These are phyloP conservation scores for Sanghuangporus baumii DNA, from an alignment of 1,284 basidiomycete species.

Conservation along the genomic window DNA sequence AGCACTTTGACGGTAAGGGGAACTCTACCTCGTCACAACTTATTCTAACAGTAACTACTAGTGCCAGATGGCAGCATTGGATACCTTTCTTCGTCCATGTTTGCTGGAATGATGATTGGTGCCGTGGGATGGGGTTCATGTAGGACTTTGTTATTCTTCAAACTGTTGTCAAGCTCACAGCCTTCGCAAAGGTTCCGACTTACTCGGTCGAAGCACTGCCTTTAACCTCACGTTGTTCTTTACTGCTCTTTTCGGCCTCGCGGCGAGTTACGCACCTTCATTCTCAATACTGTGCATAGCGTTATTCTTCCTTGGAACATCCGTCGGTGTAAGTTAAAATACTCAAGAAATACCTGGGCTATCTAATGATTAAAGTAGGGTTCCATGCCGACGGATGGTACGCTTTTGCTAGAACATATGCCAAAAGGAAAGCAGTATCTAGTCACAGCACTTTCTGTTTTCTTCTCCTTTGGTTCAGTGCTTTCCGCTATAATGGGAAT, in stretches of 20 bases:
- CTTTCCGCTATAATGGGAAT: conserved; percentile 76
- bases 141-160: conserved; percentile 29
- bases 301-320: conserved; percentile 86
- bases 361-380: conserved; percentile 42
- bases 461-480: conserved; percentile 91
- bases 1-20: conserved; percentile 67
- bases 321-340: conserved; percentile 66
- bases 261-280: conserved; percentile 71
- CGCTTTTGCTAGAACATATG: conserved; percentile 90
- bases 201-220: conserved; percentile 80
- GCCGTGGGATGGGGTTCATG: conserved; percentile 90
- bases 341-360: background rate
- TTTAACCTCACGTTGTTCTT: conserved; percentile 93
- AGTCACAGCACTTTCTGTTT: conserved; percentile 91
- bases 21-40: background rate
- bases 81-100: conserved; percentile 72
- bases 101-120: conserved; percentile 95
- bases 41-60: conserved; percentile 25
- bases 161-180: background rate
- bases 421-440: conserved; percentile 89
- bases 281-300: conserved; percentile 71
- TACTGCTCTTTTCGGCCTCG: conserved; percentile 85
- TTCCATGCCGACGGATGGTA: conserved; percentile 96
- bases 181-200: conserved; percentile 50
- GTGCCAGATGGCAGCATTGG: conserved; percentile 76